These are phyloP conservation scores for Eucalyptus marginata DNA, from an alignment of 345 rosid species.

Conservation along the genomic window DNA sequence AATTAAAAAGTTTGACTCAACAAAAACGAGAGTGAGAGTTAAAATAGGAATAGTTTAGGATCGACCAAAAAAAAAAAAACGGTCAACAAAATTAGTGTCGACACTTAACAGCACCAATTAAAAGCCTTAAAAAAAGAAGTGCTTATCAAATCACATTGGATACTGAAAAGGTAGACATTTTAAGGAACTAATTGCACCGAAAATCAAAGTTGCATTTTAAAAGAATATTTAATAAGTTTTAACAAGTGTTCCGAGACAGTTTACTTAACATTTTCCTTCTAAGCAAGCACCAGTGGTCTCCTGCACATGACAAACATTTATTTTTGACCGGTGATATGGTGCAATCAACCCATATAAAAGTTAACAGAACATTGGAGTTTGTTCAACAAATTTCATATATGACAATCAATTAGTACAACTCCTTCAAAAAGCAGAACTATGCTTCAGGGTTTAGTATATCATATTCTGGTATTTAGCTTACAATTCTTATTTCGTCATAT, in stretches of 20 bases:
- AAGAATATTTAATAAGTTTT: no score
- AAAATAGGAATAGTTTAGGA: no score
- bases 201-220: background rate
- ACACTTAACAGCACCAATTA: background rate
- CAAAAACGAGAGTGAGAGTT: no score
- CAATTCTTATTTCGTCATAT: background rate
- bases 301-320: background rate
- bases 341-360: background rate
- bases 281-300: background rate
- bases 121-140: background rate
- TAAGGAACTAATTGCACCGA: background rate
- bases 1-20: no score
- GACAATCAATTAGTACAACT: background rate
- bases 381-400: background rate
- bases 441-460: background rate
- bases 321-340: background rate
- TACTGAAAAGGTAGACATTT: background rate
- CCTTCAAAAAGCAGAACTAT: background rate
- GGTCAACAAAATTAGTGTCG: accelerated
- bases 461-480: background rate
- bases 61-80: no score
- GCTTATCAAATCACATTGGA: background rate
- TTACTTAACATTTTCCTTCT: background rate
- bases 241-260: background rate
- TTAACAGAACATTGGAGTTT: background rate